A percentile compares a stretch with the other conserved stretches of the same genome.
These are phyloP conservation scores for Corymbia calophylla DNA, from an alignment of 441 rosid genomes.

Conservation along the genomic window DNA sequence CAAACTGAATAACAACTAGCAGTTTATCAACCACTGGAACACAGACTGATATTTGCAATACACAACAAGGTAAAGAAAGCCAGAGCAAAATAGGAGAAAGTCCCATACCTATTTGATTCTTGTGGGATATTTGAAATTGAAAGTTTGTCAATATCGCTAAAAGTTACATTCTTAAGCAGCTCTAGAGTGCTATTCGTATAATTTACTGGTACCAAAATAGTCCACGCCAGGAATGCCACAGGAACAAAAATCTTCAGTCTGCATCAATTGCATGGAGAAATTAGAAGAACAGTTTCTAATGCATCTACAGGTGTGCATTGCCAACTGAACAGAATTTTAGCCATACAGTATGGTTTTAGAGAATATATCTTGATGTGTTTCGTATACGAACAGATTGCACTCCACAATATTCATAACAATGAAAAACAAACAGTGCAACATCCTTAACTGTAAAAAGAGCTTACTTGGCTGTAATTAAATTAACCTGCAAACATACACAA, in stretches of 20 bases:
- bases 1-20: neutral
- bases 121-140: conserved; percentile 76
- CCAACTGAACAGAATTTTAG: neutral
- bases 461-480: neutral
- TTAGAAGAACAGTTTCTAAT: neutral
- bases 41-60: neutral
- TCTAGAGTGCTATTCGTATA: conserved; percentile 43
- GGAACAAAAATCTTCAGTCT: conserved; percentile 94
- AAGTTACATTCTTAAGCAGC: conserved; percentile 39
- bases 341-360: neutral
- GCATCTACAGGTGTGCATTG: neutral
- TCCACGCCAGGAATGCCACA: conserved; percentile 71
- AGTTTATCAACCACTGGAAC: neutral
- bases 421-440: neutral
- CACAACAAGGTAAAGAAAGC: neutral
- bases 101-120: conserved; percentile 47
- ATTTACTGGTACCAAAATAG: conserved; percentile 76
- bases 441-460: neutral
- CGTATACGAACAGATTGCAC: neutral
- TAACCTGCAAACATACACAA: neutral
- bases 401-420: neutral
- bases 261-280: conserved; percentile 7
- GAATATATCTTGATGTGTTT: neutral
- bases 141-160: conserved; percentile 83
- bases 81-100: neutral